Evolutionary conservation across 176 grass and related monocot genomes (phyloP).

Genomic region (Carex myosuroides): DNA sequence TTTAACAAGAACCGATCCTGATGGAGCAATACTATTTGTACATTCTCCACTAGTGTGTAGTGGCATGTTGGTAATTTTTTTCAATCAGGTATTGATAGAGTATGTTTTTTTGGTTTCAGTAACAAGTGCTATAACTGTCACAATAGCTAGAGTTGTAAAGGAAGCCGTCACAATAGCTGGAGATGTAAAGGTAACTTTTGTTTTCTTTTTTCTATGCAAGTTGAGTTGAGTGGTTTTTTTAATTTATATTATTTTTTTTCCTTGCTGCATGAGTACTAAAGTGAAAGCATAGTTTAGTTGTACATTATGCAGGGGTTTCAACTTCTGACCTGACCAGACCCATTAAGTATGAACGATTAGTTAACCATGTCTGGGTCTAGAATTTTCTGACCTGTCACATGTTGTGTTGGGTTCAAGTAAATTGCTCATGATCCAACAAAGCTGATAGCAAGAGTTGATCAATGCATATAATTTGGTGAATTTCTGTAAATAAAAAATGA

Average conservation of each 20-base stretch:
- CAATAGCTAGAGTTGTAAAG: conserved; percentile 97
- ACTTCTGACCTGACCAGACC: background rate
- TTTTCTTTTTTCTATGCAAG: background rate
- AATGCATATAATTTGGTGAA: no score
- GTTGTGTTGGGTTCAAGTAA: background rate
- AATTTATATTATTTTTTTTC: background rate
- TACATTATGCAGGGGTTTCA: background rate
- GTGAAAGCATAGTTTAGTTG: background rate
- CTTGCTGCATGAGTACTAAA: background rate
- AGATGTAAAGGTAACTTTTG: conserved; percentile 45
- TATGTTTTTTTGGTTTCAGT: conserved; percentile 98
- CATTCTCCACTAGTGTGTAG: no score
- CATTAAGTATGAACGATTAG: background rate
- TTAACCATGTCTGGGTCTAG: background rate
- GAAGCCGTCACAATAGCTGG: conserved; percentile 77
- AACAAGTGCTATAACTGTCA: conserved; percentile 95
- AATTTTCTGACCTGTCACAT: no score
- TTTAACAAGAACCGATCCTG: no score
- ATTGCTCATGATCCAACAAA: no score
- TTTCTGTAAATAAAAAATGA: no score
- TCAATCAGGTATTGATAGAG: conserved; percentile 79
- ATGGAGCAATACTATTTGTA: no score
- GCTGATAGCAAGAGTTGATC: no score
- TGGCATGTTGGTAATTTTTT: background rate
- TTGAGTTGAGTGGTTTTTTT: background rate